Evolutionary conservation across 208 protist species (phyloP).

Genomic region (Acanthamoeba lenticulata): DNA sequence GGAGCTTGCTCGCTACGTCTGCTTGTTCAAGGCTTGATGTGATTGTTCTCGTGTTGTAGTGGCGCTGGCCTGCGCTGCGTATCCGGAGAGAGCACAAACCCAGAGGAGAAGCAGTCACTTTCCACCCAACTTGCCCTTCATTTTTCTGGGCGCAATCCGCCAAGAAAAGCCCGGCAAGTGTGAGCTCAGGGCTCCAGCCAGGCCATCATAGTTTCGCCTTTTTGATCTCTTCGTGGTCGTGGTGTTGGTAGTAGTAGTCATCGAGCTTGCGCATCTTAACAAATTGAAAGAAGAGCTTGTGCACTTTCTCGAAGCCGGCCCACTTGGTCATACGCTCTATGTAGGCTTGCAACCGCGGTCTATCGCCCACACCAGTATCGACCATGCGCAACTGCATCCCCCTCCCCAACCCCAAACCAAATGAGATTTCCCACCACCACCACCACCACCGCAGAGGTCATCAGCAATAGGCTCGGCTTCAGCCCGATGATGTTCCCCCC

Average conservation of each 20-base stretch:
- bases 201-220: not conserved
- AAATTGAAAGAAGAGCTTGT: constrained; percentile 35
- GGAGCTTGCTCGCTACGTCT: too few relatives aligned
- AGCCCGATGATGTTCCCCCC: not conserved
- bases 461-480: too few relatives aligned
- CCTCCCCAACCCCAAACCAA: not conserved
- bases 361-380: not conserved
- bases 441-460: too few relatives aligned
- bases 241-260: constrained; percentile 6
- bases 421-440: too few relatives aligned
- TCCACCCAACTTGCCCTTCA: too few relatives aligned
- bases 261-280: constrained; percentile 18
- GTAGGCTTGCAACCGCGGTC: not conserved
- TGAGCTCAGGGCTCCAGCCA: not conserved
- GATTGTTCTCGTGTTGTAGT: too few relatives aligned
- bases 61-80: too few relatives aligned
- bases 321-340: not conserved
- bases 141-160: not conserved
- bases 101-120: too few relatives aligned
- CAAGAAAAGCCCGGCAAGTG: not conserved
- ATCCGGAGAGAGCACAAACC: too few relatives aligned
- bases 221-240: not conserved
- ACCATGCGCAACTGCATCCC: constrained; percentile 13
- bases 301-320: constrained; percentile 12
- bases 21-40: too few relatives aligned